These are phyloP conservation scores for Penicillium malachiteum DNA, from an alignment of 495 filamentous ascomycete genomes.

Conservation along the genomic window DNA sequence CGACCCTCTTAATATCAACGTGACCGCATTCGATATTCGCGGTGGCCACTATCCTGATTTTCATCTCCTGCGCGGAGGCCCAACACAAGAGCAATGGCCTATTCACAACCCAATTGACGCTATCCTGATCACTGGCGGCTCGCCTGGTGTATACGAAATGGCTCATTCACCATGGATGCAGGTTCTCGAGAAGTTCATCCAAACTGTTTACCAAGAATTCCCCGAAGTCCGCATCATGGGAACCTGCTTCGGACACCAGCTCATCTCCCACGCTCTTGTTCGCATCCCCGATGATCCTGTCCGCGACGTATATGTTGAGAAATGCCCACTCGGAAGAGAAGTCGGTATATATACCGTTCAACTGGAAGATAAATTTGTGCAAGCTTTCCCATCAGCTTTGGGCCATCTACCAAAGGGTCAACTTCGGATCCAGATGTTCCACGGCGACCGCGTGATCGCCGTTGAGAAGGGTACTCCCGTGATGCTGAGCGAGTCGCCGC, in stretches of 20 bases:
- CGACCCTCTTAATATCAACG: slow-evolving; percentile 23
- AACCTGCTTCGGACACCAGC: slow-evolving; percentile 43
- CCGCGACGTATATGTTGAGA: slow-evolving; percentile 28
- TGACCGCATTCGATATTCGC: slow-evolving; percentile 33
- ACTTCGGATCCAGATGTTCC: slow-evolving; percentile 37
- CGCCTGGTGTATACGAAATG: slow-evolving; percentile 31
- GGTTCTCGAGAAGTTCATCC: slow-evolving; percentile 25
- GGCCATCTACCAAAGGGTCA: slow-evolving; percentile 14
- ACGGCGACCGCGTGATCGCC: slow-evolving; percentile 37
- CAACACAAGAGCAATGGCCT: slow-evolving; percentile 5
- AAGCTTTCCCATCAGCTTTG: slow-evolving; percentile 18
- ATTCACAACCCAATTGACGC: slow-evolving; percentile 29
- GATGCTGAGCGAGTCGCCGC: slow-evolving; percentile 20
- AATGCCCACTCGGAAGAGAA: slow-evolving; percentile 33
- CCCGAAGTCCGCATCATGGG: slow-evolving; percentile 39
- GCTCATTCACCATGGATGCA: slow-evolving; percentile 31
- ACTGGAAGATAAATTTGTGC: slow-evolving; percentile 25
- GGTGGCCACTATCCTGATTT: slow-evolving; percentile 32
- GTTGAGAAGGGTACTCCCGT: slow-evolving; percentile 22
- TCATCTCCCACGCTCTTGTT: slow-evolving; percentile 37
- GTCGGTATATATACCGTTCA: slow-evolving; percentile 32
- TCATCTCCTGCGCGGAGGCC: slow-evolving; percentile 19
- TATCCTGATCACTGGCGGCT: slow-evolving; percentile 35
- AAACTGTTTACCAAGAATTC: slow-evolving; percentile 31
- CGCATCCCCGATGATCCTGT: slow-evolving; percentile 16